phyloP scores from a whole-genome alignment of 2,329 filamentous ascomycete genomes.

The Talaromyces marneffei region DNA sequence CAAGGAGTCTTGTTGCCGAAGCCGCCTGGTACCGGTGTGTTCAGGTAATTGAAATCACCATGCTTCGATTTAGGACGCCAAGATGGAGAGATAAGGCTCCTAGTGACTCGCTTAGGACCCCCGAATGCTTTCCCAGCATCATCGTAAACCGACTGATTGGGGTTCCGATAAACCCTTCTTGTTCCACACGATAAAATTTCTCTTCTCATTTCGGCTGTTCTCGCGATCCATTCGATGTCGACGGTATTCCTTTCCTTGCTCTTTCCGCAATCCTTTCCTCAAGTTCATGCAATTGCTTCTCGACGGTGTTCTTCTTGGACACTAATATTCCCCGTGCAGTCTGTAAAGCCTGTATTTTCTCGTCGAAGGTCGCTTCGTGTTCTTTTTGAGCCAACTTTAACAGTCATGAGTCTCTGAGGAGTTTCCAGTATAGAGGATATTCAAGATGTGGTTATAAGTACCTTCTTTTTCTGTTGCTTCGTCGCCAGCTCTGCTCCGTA shows the following conservation, averaged over 20 bases:
- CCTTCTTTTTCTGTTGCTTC: conserved; percentile 47
- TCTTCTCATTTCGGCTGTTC: conserved; percentile 2
- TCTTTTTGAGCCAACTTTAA: conserved; percentile 41
- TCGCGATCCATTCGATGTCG: conserved; percentile 3
- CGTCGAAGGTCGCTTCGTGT: conserved; percentile 47
- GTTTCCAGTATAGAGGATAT: neutral
- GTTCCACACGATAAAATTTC: neutral
- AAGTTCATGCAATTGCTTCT: conserved; percentile 52
- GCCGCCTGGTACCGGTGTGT: too few relatives aligned
- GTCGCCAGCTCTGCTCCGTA: conserved; percentile 57
- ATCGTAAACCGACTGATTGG: neutral
- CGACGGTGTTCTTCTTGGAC: conserved; percentile 48
- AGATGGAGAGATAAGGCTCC: too few relatives aligned
- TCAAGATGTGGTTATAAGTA: conserved; percentile 23
- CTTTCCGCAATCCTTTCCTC: conserved; percentile 39
- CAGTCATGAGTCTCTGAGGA: neutral
- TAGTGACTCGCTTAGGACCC: neutral
- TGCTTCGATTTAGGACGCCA: too few relatives aligned
- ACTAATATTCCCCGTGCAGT: conserved; percentile 45
- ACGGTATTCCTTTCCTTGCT: conserved; percentile 20
- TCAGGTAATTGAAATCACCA: too few relatives aligned
- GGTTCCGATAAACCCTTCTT: neutral
- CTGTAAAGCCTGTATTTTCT: conserved; percentile 52
- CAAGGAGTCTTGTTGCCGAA: too few relatives aligned
- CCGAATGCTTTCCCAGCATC: neutral